Base-by-base conservation (phyloP, 2,329 filamentous ascomycete genomes). In the Aquanectria penicillioides region DNA sequence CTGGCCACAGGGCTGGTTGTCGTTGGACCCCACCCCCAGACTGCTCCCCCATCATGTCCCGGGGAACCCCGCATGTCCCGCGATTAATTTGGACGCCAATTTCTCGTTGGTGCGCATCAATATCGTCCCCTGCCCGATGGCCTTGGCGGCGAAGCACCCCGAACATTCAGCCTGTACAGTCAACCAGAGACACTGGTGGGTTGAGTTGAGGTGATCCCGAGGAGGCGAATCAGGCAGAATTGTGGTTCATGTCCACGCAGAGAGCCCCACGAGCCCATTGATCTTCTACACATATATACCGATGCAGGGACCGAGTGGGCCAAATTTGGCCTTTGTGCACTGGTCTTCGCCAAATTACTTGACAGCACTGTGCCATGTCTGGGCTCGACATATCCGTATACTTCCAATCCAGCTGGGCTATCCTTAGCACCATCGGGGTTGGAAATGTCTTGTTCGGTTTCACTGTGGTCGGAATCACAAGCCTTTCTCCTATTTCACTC, bases 341-440 rank as follows among this genome's bases (percentile, higher is more conserved):
- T 8, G 22, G 55, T 44, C 31, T 47, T 28, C 22, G 28, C 25
- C 18, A 10, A 34, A 17, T 26, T 49, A 25, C 38, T 28, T 26
- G 38, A 34, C 41, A 33, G 29, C 26, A 46, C 17, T 48, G 48
- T 18, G 29, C 47, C 17, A 47, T 52, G 55, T 48, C 55, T 38
- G 36, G 34, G 13, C 40, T 48, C 18, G 48, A 58, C 26, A 26
- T 58, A 15, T 17, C 63, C 11, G 57, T 72, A 12, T 78, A 78
- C 58, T 79, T 74, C 54, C 76, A 79, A 64, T 65, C 73, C 41
- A 75, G 75, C 64, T 79, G 77, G 77, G 71, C 75, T 6, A 77
- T 79, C n/a, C 71, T 81, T 43, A 79, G 75, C 63, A 76, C 74
- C 31, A 73, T 80, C 48, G 76, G 78, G 26, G 57, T 77, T 9